Evolutionary conservation across 352 stramenopile species (phyloP), one percentile per base, ranked within the genome.

Genomic region (Phytophthora fragariaefolia): DNA sequence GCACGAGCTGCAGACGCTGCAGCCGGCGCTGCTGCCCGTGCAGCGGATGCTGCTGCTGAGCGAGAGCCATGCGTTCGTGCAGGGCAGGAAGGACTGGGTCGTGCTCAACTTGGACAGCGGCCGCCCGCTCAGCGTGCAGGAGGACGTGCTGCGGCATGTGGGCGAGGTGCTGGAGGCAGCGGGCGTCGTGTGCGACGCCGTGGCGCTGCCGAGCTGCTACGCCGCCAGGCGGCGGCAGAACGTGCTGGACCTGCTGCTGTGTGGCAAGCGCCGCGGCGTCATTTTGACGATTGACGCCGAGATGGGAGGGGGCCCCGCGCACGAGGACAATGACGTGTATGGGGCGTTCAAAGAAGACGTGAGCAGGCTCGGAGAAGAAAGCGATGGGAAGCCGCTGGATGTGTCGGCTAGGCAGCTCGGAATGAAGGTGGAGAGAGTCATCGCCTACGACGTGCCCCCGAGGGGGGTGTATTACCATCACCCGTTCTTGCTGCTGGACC

Each of bases 71-170:
- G 71, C 77, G 40, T 82, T 91, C 30, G 40, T 93, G 18, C 68
- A 85, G 34, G 68, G 83, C 52, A 93, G 89, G 62, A 88, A 83
- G 26, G 71, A 82, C 15, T 93, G 82, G 82, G 69, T 56, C 12
- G 81, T 91, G 27, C 47, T 93, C 3, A 83, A 90, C 71, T 7
- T 91, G 23, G 79, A 93, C 60, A 91, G 72, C 63, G 85, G 85
- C 3, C 73, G 59, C n/a, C 12, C 82, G 32, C 23, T 92, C 6
- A 65, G 49, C 28, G 60, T 83, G 6, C 20, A 56, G 6, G 36
- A 57, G 4, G 28, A 76, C 12, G 60, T 81, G 49, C 45, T 53
- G 13, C 47, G 67, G 18, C 58, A 70, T 20, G 50, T 73, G 3
- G 62, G 52, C 17, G 62, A 76, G 6, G 69, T 63, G 27, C 60